Percentiles rank a stretch among this genome's conserved stretches.
These are phyloP conservation scores for Saccharomycopsis synnaedendra DNA, from an alignment of 805 yeast species.

Conservation along the genomic window DNA sequence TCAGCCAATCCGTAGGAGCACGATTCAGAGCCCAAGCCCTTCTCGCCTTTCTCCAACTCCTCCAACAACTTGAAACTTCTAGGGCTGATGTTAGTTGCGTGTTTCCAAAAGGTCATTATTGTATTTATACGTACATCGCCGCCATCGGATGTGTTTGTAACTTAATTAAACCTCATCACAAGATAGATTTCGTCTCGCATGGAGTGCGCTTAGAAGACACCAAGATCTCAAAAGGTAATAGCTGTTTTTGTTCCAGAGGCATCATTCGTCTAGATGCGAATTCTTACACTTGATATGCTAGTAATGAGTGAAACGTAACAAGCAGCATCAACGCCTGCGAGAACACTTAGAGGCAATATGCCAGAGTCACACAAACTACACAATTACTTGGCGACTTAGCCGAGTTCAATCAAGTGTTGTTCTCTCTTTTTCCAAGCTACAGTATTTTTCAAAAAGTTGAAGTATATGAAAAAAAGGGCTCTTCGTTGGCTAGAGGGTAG, in stretches of 20 bases:
- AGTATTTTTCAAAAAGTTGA: neutral
- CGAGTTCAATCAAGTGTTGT: neutral
- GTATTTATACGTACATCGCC: neutral
- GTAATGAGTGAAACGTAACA: too few relatives aligned
- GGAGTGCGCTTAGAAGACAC: too few relatives aligned
- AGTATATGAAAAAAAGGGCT: neutral
- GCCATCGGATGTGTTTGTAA: neutral
- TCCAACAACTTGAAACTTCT: slow-evolving; percentile 90
- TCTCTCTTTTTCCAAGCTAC: neutral
- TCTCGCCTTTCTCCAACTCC: slow-evolving; percentile 96
- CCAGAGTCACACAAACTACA: neutral
- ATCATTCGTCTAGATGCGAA: too few relatives aligned
- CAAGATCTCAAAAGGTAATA: too few relatives aligned
- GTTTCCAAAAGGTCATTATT: neutral
- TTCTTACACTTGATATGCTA: too few relatives aligned
- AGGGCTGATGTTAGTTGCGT: slow-evolving; percentile 37
- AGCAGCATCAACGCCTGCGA: too few relatives aligned
- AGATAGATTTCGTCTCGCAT: neutral
- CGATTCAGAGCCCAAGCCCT: slow-evolving; percentile 93
- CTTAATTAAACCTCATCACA: neutral
- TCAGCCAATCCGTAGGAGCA: slow-evolving; percentile 91
- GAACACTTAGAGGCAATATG: neutral
- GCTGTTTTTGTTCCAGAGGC: too few relatives aligned
- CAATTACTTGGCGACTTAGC: neutral
- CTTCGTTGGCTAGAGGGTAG: too few relatives aligned